These are phyloP conservation scores for Boletus rubroflammeus DNA, from an alignment of 768 basidiomycete genomes.

Conservation along the genomic window DNA sequence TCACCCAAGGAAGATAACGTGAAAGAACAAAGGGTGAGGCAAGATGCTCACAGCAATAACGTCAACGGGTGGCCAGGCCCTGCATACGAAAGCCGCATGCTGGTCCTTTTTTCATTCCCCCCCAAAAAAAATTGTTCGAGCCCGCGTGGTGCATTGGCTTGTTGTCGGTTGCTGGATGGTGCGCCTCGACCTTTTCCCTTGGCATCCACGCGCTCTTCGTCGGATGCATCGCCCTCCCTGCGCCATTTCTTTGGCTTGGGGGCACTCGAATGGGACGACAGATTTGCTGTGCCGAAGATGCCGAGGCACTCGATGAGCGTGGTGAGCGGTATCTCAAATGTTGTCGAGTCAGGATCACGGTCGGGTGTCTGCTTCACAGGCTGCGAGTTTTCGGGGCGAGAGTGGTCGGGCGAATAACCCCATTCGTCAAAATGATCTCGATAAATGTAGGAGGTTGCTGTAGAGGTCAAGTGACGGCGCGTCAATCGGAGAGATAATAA, in stretches of 20 bases:
- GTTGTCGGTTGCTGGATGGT: constrained; percentile 18
- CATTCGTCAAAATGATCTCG: constrained; percentile 78
- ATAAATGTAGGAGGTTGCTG: constrained; percentile 84
- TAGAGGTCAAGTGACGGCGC: not conserved
- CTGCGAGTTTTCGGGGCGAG: constrained; percentile 25
- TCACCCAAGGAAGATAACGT: not conserved
- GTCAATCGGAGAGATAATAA: not conserved
- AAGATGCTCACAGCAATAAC: constrained; percentile 65
- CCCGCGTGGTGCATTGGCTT: constrained; percentile 6
- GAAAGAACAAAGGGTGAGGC: not conserved
- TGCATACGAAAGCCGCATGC: constrained; percentile 80
- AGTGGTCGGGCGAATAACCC: constrained; percentile 48
- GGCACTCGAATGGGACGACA: constrained; percentile 28
- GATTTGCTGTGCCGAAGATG: constrained; percentile 79
- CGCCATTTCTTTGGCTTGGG: constrained; percentile 48
- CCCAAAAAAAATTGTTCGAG: constrained; percentile 61
- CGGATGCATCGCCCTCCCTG: constrained; percentile 44
- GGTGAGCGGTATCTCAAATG: constrained; percentile 82
- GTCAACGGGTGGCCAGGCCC: constrained; percentile 77
- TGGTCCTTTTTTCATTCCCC: constrained; percentile 60
- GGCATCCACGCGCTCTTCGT: constrained; percentile 36
- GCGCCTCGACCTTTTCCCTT: constrained; percentile 25
- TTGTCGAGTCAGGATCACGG: constrained; percentile 26
- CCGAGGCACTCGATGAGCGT: constrained; percentile 88
- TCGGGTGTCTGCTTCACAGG: constrained; percentile 10